A percentile compares a stretch with the other conserved stretches of the same genome.
phyloP scores from a whole-genome alignment of 345 rosid genomes.

The Sonneratia alba region DNA sequence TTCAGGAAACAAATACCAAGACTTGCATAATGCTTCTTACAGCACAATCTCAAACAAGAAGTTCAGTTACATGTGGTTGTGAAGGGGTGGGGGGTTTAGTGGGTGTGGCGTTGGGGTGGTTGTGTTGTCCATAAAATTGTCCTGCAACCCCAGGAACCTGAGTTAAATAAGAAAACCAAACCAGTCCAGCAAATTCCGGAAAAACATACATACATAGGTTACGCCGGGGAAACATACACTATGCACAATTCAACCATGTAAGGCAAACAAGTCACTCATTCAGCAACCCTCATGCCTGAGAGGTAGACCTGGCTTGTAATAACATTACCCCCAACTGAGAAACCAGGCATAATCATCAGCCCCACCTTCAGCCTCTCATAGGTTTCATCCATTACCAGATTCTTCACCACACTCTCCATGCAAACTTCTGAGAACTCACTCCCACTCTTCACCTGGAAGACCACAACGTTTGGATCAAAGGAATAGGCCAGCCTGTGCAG shows the following conservation, averaged over 20 bases:
- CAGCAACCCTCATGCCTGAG: slow-evolving; percentile 20
- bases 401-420: slow-evolving; percentile 17
- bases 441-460: slow-evolving; percentile 19
- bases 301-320: slow-evolving; percentile 16
- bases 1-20: not conserved
- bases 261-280: not conserved
- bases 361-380: slow-evolving; percentile 14
- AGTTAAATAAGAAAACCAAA: not conserved
- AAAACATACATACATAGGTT: not conserved
- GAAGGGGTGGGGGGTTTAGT: too few relatives aligned
- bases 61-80: not conserved
- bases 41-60: not conserved
- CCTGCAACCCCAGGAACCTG: not conserved
- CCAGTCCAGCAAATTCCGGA: not conserved
- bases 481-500: slow-evolving; percentile 20
- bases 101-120: too few relatives aligned
- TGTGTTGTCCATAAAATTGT: not conserved
- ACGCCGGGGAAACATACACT: not conserved
- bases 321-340: slow-evolving; percentile 9
- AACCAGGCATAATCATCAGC: slow-evolving; percentile 19
- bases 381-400: slow-evolving; percentile 7
- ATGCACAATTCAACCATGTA: not conserved
- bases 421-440: slow-evolving; percentile 12
- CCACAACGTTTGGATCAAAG: slow-evolving; percentile 13
- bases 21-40: not conserved